phyloP scores from a whole-genome alignment of 179 eudicot genomes.

The Monotropa hypopitys region DNA sequence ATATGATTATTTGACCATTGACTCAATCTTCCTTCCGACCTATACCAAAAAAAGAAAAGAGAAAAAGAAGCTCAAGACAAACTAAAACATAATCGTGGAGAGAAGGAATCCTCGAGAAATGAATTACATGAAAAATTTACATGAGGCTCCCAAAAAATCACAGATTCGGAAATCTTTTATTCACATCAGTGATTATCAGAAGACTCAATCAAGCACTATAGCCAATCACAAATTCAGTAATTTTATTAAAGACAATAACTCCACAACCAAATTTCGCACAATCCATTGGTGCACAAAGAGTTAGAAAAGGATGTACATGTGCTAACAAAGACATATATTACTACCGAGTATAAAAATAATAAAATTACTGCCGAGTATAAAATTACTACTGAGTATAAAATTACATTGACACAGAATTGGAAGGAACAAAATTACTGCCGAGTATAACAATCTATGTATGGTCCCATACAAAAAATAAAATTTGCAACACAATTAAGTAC shows the following conservation, averaged over 20 bases:
- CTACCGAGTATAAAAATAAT: background rate
- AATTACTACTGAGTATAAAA: no score
- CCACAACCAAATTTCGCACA: background rate
- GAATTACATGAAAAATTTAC: background rate
- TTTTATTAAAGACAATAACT: background rate
- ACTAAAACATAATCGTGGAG: background rate
- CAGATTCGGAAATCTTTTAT: background rate
- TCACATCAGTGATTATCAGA: background rate
- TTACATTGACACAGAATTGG: no score
- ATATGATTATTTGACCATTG: slow-evolving; percentile 80
- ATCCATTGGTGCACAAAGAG: background rate
- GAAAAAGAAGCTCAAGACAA: background rate
- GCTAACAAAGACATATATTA: background rate
- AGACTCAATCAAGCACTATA: background rate
- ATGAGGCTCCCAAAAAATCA: background rate
- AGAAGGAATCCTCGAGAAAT: background rate
- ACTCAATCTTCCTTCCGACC: slow-evolving; percentile 76
- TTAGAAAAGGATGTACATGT: background rate
- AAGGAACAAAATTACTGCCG: background rate
- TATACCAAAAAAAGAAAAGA: slow-evolving; percentile 13
- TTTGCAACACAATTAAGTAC: no score
- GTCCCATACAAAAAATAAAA: no score
- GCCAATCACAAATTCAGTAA: background rate
- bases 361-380: no score
- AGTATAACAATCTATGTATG: background rate